A percentile compares a stretch with the other conserved stretches of the same genome.
phyloP scores from a whole-genome alignment of 2,329 filamentous ascomycete species.

The Penicillium aurantiogriseum region DNA sequence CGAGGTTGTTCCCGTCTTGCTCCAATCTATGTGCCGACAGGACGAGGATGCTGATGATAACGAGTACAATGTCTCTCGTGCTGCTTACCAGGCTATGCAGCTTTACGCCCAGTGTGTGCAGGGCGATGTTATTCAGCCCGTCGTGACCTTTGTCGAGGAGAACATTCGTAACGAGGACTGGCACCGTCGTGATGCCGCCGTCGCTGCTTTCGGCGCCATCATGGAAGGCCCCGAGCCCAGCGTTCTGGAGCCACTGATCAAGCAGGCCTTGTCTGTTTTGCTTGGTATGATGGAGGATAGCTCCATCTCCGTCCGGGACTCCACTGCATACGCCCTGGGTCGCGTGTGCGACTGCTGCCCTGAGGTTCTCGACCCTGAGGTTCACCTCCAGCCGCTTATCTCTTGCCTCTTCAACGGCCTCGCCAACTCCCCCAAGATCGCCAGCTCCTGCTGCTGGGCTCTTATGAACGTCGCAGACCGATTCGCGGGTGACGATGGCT shows the following conservation, averaged over 20 bases:
- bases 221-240: constrained; percentile 98
- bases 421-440: constrained; percentile 92
- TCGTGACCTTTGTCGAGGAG: constrained; percentile 85
- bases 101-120: constrained; percentile 92
- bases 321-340: constrained; percentile 90
- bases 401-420: constrained; percentile 86
- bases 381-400: constrained; percentile 82
- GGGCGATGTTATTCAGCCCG: constrained; percentile 76
- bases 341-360: constrained; percentile 94
- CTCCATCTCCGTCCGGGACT: constrained; percentile 89
- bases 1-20: constrained; percentile 89
- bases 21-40: constrained; percentile 89
- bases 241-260: constrained; percentile 87
- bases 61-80: constrained; percentile 94
- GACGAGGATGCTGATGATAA: constrained; percentile 96
- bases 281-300: constrained; percentile 90
- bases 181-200: constrained; percentile 91
- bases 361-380: constrained; percentile 80
- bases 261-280: constrained; percentile 87
- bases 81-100: constrained; percentile 93
- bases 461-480: constrained; percentile 97
- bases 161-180: constrained; percentile 90
- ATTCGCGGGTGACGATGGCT: constrained; percentile 83
- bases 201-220: constrained; percentile 95
- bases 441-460: constrained; percentile 97